phyloP scores from a whole-genome alignment of 202 grass and related monocot genomes.

The Zizania palustris region DNA sequence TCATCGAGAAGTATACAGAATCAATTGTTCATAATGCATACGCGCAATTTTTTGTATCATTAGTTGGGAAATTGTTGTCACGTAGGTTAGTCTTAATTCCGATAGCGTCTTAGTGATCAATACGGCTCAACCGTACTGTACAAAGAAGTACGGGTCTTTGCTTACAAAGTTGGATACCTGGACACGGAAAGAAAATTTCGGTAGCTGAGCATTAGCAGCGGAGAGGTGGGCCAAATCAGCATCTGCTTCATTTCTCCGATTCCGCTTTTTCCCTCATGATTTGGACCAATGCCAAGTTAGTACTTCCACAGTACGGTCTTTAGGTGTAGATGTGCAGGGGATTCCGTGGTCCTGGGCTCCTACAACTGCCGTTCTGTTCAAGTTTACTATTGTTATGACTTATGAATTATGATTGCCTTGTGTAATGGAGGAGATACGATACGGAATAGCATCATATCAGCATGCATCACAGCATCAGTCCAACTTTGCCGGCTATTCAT shows the following conservation, averaged over 20 bases:
- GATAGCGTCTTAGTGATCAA: neutral
- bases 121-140: neutral
- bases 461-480: neutral
- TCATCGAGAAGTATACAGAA: neutral
- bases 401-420: neutral
- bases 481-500: neutral
- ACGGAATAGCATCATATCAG: neutral
- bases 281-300: neutral
- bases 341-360: constrained; percentile 19
- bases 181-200: neutral
- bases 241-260: neutral
- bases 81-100: neutral
- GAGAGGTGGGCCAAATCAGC: constrained; percentile 1
- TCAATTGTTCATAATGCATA: neutral
- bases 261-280: neutral
- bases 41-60: neutral
- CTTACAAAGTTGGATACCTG: neutral
- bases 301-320: neutral
- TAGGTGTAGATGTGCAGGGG: neutral
- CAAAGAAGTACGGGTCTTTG: neutral
- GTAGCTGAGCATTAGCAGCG: neutral
- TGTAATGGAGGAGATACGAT: neutral
- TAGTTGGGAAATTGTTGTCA: constrained; percentile 27
- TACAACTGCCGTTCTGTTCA: constrained; percentile 30
- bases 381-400: constrained; percentile 3